Evolutionary conservation across 2,329 filamentous ascomycete species (phyloP).

Genomic region (Cadophora sp.): DNA sequence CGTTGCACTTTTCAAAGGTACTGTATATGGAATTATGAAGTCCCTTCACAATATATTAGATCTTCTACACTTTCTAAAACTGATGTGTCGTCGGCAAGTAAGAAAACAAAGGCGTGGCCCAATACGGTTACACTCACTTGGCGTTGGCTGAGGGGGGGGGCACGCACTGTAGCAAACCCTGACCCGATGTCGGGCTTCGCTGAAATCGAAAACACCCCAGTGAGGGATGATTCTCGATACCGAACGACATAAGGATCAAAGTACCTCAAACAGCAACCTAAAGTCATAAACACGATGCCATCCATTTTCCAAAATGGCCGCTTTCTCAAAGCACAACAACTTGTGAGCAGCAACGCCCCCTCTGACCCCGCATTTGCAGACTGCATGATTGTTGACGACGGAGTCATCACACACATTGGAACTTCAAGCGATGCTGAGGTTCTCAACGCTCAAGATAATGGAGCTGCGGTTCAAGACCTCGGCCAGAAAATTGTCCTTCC

Average conservation of each 20-base stretch:
- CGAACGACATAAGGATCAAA: background rate
- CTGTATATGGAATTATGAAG: background rate
- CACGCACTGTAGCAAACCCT: background rate
- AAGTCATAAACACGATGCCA: background rate
- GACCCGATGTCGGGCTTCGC: slow-evolving; percentile 7
- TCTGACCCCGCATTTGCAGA: slow-evolving; percentile 40
- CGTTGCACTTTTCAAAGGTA: background rate
- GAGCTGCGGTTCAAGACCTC: slow-evolving; percentile 46
- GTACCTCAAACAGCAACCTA: background rate
- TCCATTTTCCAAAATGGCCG: background rate
- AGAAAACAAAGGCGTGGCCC: background rate
- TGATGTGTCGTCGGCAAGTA: background rate
- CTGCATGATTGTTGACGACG: slow-evolving; percentile 54
- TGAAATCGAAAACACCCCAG: background rate
- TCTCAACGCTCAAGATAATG: background rate
- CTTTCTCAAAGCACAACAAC: slow-evolving; percentile 6
- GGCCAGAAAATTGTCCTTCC: slow-evolving; percentile 54
- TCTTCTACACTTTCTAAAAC: background rate
- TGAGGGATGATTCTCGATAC: background rate
- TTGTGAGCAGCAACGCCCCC: background rate
- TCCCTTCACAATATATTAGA: background rate
- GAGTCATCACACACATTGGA: slow-evolving; percentile 53
- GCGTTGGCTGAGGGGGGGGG: background rate
- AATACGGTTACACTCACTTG: background rate
- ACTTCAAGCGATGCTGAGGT: slow-evolving; percentile 44